Conservation (phyloP, 1,284 basidiomycete genomes). For the Marasmius fiardii region DNA sequence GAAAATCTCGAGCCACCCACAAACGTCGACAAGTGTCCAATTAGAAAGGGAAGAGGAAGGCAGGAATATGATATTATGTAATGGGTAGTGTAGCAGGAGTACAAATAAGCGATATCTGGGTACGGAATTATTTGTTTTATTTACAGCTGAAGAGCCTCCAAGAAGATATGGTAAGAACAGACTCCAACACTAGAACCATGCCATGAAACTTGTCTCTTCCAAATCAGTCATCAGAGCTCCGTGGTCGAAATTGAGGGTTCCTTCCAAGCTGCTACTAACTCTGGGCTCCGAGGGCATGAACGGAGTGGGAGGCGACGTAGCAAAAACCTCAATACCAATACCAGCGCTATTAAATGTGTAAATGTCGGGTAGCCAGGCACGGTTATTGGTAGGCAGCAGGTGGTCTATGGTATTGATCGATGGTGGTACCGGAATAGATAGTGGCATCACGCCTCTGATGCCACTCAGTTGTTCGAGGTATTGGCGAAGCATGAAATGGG, state of each 20-base stretch:
- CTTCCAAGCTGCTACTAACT: constrained; percentile 36
- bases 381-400: neutral
- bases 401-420: neutral
- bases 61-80: neutral
- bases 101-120: neutral
- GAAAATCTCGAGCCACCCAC: no score
- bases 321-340: constrained; percentile 29
- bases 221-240: constrained; percentile 40
- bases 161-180: neutral
- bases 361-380: constrained; percentile 36
- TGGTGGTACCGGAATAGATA: neutral
- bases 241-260: constrained; percentile 45
- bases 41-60: neutral
- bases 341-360: constrained; percentile 39
- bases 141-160: no score
- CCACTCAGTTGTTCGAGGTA: constrained; percentile 28
- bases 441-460: neutral
- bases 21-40: neutral
- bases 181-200: constrained; percentile 39
- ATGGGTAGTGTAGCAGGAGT: neutral
- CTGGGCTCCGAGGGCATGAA: constrained; percentile 43
- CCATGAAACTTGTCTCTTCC: constrained; percentile 50
- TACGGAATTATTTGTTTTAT: no score
- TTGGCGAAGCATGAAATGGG: constrained; percentile 29
- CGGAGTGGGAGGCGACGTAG: constrained; percentile 29